Percentiles rank a stretch among this genome's conserved stretches.
Evolutionary conservation across 768 basidiomycete species (phyloP).

Genomic region (Russula compacta): DNA sequence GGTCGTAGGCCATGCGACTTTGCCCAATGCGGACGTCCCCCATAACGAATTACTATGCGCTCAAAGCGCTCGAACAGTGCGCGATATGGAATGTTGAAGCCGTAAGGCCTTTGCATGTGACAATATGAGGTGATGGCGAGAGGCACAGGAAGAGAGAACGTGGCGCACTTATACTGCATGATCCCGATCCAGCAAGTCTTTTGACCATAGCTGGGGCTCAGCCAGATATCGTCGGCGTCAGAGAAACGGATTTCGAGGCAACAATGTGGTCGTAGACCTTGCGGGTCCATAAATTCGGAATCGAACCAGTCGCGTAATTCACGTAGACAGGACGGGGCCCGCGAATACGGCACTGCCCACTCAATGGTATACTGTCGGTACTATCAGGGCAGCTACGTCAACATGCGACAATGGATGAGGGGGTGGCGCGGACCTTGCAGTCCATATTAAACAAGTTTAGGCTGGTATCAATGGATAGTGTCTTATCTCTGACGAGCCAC

Average conservation of each 20-base stretch:
- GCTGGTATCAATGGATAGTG: slow-evolving; percentile 65
- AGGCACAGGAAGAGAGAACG: slow-evolving; percentile 3
- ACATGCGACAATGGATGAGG: background rate
- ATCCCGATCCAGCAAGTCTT: slow-evolving; percentile 93
- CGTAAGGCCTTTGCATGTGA: slow-evolving; percentile 59
- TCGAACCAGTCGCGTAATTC: slow-evolving; percentile 68
- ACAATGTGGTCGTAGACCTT: slow-evolving; percentile 82
- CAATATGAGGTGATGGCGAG: background rate
- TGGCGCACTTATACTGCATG: slow-evolving; percentile 87
- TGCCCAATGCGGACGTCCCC: slow-evolving; percentile 93
- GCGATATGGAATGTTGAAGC: slow-evolving; percentile 72
- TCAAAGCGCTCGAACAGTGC: slow-evolving; percentile 72
- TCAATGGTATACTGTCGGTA: slow-evolving; percentile 92
- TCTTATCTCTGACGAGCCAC: slow-evolving; percentile 53
- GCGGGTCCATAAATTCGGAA: slow-evolving; percentile 51
- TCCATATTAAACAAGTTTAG: slow-evolving; percentile 88
- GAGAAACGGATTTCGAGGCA: slow-evolving; percentile 90
- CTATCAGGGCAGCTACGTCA: slow-evolving; percentile 31
- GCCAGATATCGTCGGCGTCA: slow-evolving; percentile 84
- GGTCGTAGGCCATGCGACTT: slow-evolving; percentile 77
- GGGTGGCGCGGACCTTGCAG: slow-evolving; percentile 55
- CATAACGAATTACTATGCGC: slow-evolving; percentile 52
- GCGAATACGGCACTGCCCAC: slow-evolving; percentile 78
- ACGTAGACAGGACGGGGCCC: slow-evolving; percentile 55
- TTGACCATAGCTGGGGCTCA: slow-evolving; percentile 77